phyloP scores from a whole-genome alignment of 2,329 filamentous ascomycete species.

The Paramyrothecium sp. region DNA sequence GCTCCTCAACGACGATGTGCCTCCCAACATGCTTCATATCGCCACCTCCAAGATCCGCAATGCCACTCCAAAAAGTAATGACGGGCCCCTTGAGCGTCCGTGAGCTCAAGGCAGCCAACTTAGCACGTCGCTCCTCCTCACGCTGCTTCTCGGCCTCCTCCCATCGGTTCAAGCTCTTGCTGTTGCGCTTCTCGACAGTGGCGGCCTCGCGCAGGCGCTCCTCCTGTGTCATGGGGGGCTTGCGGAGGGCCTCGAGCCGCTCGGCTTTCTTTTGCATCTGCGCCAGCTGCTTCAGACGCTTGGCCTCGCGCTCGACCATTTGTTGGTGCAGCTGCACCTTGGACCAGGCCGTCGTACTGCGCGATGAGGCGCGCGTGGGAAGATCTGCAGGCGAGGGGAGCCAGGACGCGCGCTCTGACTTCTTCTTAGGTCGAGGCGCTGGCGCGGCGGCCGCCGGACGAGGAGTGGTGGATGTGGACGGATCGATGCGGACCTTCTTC shows the following conservation, averaged over 20 bases:
- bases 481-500: conserved; percentile 75
- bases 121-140: conserved; percentile 78
- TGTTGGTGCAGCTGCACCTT: conserved; percentile 66
- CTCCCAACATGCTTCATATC: conserved; percentile 71
- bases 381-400: conserved; percentile 52
- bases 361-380: conserved; percentile 57
- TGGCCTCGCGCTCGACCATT: conserved; percentile 70
- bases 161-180: conserved; percentile 89
- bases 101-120: conserved; percentile 83
- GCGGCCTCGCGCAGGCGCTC: conserved; percentile 82
- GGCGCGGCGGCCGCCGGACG: conserved; percentile 30
- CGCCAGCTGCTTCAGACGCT: conserved; percentile 68
- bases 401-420: conserved; percentile 59
- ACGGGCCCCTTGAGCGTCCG: conserved; percentile 85
- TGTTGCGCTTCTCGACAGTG: conserved; percentile 79
- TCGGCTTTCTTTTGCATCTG: conserved; percentile 68
- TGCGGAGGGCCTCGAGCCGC: conserved; percentile 70
- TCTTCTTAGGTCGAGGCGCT: conserved; percentile 54
- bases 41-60: conserved; percentile 76
- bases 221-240: conserved; percentile 81
- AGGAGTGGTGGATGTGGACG: conserved; percentile 35
- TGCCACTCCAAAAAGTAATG: conserved; percentile 91
- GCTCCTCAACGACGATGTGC: conserved; percentile 61
- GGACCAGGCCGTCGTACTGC: conserved; percentile 56
- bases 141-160: conserved; percentile 89